Conservation (phyloP, 176 grass and related monocot species). For the Hsuehochloa calcarea region DNA sequence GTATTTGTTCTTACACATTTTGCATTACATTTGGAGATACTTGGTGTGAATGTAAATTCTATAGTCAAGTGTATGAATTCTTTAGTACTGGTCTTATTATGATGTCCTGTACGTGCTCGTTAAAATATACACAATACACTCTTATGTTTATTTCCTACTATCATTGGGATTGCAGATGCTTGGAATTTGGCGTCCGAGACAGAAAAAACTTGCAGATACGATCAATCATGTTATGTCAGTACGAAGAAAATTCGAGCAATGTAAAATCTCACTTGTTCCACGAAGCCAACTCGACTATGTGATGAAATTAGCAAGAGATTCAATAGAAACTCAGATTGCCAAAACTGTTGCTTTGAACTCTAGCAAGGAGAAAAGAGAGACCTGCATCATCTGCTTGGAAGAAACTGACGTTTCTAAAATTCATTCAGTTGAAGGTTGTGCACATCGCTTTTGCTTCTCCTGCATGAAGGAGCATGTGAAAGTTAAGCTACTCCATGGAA, state of each 20-base stretch:
- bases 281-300: constrained; percentile 40
- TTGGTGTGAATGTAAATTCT: too few relatives aligned
- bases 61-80: too few relatives aligned
- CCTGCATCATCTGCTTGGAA: constrained; percentile 78
- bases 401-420: constrained; percentile 59
- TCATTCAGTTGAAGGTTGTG: constrained; percentile 50
- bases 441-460: constrained; percentile 73
- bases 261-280: constrained; percentile 39
- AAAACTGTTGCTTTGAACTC: constrained; percentile 25
- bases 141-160: too few relatives aligned
- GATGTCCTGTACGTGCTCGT: too few relatives aligned
- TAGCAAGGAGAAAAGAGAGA: constrained; percentile 53
- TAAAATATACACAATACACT: too few relatives aligned
- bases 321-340: constrained; percentile 51
- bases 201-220: constrained; percentile 43
- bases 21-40: too few relatives aligned
- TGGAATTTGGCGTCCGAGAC: constrained; percentile 44
- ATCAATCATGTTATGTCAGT: constrained; percentile 44
- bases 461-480: constrained; percentile 85
- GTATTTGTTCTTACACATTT: too few relatives aligned
- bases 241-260: constrained; percentile 54
- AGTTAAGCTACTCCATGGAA: constrained; percentile 59
- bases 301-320: constrained; percentile 63
- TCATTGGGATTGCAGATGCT: constrained; percentile 37
- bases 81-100: too few relatives aligned